phyloP scores from a whole-genome alignment of 768 basidiomycete species.

The Psilocybe tampanensis region DNA sequence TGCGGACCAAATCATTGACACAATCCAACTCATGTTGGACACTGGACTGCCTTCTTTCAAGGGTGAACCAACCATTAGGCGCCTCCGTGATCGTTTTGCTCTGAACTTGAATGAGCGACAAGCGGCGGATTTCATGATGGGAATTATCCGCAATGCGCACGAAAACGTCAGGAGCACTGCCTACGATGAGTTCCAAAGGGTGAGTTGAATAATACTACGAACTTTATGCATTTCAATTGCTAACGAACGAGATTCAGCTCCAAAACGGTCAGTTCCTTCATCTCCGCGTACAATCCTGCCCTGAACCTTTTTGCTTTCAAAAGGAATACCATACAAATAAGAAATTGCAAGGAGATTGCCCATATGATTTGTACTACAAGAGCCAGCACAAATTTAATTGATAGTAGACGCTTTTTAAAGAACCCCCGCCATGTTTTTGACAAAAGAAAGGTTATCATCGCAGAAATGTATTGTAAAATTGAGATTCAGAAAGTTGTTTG shows the following conservation, averaged over 20 bases:
- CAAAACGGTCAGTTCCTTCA: conserved; percentile 38
- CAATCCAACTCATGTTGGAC: conserved; percentile 92
- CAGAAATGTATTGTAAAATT: too few species aligned
- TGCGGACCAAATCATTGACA: conserved; percentile 86
- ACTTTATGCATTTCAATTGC: neutral
- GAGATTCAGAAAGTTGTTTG: too few species aligned
- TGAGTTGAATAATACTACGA: conserved; percentile 35
- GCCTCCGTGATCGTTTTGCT: conserved; percentile 86
- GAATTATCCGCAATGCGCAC: conserved; percentile 87
- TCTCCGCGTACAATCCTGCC: neutral
- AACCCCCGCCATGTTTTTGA: too few species aligned
- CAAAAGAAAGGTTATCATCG: too few species aligned
- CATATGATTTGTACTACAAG: too few species aligned
- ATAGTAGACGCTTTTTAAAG: too few species aligned
- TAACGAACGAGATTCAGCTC: conserved; percentile 24
- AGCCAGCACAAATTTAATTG: too few species aligned
- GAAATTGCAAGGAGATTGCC: too few species aligned
- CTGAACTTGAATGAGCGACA: conserved; percentile 82
- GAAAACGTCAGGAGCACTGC: conserved; percentile 93
- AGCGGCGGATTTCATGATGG: conserved; percentile 94
- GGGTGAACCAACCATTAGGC: conserved; percentile 87
- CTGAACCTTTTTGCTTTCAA: neutral
- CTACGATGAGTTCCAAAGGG: conserved; percentile 95
- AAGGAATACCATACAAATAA: conserved; percentile 52
- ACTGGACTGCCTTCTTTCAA: conserved; percentile 97